Evolutionary conservation across 495 filamentous ascomycete genomes (phyloP).

Genomic region (Poronia punctata): DNA sequence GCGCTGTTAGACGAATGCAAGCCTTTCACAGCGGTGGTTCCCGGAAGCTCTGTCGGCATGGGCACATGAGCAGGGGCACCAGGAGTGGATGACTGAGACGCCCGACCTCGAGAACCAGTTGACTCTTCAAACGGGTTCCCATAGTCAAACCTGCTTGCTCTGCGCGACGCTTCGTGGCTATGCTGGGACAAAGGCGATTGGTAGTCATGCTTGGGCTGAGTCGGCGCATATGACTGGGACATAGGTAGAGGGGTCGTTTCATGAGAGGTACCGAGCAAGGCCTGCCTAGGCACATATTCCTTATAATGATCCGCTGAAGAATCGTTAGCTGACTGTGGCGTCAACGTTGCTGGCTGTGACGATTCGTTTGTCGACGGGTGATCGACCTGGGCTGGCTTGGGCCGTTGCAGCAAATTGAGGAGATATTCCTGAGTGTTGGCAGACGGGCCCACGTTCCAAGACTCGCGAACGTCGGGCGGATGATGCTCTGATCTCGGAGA

Average conservation of each 20-base stretch:
- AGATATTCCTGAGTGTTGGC: constrained; percentile 46
- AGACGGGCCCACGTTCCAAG: constrained; percentile 37
- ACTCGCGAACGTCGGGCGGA: constrained; percentile 21
- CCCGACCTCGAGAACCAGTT: constrained; percentile 23
- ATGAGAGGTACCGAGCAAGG: constrained; percentile 10
- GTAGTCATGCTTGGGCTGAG: constrained; percentile 30
- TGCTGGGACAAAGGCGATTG: constrained; percentile 33
- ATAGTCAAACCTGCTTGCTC: constrained; percentile 20
- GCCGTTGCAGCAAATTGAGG: constrained; percentile 45
- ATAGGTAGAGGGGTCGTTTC: constrained; percentile 15
- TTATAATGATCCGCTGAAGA: constrained; percentile 16
- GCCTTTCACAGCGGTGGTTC: constrained; percentile 26
- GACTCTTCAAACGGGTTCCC: constrained; percentile 28
- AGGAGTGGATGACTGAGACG: constrained; percentile 37
- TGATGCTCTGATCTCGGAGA: constrained; percentile 21
- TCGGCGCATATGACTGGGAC: constrained; percentile 21
- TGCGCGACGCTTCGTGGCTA: constrained; percentile 24
- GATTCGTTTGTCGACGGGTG: constrained; percentile 29
- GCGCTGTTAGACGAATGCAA: constrained; percentile 23
- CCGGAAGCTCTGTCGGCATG: constrained; percentile 19
- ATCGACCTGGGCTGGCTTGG: constrained; percentile 47
- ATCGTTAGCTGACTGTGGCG: constrained; percentile 31
- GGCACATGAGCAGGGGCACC: constrained; percentile 20
- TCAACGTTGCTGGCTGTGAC: constrained; percentile 32
- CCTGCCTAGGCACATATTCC: constrained; percentile 17